Conservation (phyloP, 805 yeast species). For the Metschnikowia baotianmanensis region DNA sequence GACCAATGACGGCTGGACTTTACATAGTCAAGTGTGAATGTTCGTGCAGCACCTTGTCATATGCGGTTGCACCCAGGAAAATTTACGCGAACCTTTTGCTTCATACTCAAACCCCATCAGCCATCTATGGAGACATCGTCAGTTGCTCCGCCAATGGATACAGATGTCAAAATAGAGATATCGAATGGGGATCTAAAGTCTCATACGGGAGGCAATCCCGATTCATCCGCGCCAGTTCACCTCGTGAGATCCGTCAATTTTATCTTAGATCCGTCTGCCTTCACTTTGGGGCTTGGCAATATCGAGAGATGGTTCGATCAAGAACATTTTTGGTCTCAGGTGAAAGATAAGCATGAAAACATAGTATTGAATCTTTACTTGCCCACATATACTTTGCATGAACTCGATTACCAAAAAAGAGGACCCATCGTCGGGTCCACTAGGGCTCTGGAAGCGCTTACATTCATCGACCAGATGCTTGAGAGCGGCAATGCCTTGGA, state of each 20-base stretch:
- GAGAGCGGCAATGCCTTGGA: conserved; percentile 21
- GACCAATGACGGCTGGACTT: no score
- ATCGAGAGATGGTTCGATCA: conserved; percentile 59
- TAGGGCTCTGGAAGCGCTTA: conserved; percentile 64
- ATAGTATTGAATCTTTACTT: conserved; percentile 41
- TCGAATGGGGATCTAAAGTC: conserved; percentile 1
- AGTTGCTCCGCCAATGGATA: conserved; percentile 7
- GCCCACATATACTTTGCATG: conserved; percentile 45
- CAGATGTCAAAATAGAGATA: conserved; percentile 4
- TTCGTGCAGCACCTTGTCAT: background rate
- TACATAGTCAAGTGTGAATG: no score
- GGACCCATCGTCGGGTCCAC: conserved; percentile 54
- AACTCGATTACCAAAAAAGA: conserved; percentile 28
- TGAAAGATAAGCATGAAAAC: conserved; percentile 18
- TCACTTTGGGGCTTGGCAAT: conserved; percentile 67
- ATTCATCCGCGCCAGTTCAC: background rate
- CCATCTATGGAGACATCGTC: conserved; percentile 11
- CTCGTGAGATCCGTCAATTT: conserved; percentile 30
- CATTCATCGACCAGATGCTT: conserved; percentile 51
- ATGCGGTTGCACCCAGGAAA: background rate
- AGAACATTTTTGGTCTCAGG: conserved; percentile 29
- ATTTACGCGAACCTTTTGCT: conserved; percentile 6
- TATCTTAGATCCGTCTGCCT: conserved; percentile 65
- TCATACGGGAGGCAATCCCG: background rate
- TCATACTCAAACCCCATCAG: conserved; percentile 3